phyloP scores from a whole-genome alignment of 108 stramenopile species.

The Cyclostephanos invisitatus region DNA sequence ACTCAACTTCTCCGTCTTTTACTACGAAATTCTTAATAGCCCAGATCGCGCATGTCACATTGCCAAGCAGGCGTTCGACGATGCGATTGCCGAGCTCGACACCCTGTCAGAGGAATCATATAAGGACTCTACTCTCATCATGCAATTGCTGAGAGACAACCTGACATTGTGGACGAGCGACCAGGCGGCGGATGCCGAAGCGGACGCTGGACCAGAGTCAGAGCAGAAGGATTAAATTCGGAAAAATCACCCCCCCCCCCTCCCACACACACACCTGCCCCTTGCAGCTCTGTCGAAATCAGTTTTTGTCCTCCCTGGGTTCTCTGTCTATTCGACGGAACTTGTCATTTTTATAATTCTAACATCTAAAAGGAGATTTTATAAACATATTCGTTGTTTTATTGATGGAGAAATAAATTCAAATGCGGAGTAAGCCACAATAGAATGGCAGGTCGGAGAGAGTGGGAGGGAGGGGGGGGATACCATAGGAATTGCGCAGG shows the following conservation, averaged over 20 bases:
- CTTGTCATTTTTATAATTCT: conserved; percentile 41
- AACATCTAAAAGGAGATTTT: conserved; percentile 14
- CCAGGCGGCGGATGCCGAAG: conserved; percentile 87
- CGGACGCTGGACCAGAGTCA: conserved; percentile 60
- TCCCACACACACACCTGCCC: background rate
- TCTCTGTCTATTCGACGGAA: conserved; percentile 19
- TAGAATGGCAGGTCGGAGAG: background rate
- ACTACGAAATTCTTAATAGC: conserved; percentile 99
- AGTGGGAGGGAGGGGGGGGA: background rate
- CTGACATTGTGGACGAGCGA: conserved; percentile 99
- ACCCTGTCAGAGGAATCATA: conserved; percentile 99
- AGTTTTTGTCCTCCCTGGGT: conserved; percentile 28
- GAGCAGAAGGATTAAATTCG: conserved; percentile 39
- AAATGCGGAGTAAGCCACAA: background rate
- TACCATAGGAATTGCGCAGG: no score
- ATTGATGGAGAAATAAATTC: background rate
- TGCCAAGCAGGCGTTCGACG: conserved; percentile 99
- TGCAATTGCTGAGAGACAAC: conserved; percentile 99
- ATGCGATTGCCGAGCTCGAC: conserved; percentile 99
- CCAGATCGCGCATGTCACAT: conserved; percentile 96
- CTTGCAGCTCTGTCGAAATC: background rate
- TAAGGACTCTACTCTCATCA: conserved; percentile 99
- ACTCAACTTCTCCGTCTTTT: conserved; percentile 99
- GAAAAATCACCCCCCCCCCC: background rate
- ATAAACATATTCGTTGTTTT: background rate